Conservation (phyloP, 305 asterid genomes). For the Caryopteris hybrid region DNA sequence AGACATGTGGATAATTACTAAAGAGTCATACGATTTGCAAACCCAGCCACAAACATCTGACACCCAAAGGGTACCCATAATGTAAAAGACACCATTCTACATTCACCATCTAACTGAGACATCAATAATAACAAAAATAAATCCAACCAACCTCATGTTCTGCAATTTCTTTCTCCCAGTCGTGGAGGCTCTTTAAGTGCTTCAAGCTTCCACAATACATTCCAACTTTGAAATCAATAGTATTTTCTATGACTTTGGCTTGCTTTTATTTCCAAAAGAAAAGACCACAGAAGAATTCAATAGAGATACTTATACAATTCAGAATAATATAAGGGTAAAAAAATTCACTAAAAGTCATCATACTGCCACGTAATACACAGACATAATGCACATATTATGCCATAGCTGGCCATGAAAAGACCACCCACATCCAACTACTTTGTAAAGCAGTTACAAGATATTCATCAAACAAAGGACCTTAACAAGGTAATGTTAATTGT, state of each 20-base stretch:
- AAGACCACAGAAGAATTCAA: slow-evolving; percentile 10
- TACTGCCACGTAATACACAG: not conserved
- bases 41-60: not conserved
- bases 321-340: not conserved
- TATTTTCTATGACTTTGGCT: slow-evolving; percentile 78
- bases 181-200: slow-evolving; percentile 40
- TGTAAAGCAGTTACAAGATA: slow-evolving; percentile 2
- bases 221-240: slow-evolving; percentile 74
- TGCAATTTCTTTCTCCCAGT: slow-evolving; percentile 86
- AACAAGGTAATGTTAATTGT: not conserved
- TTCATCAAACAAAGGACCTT: slow-evolving; percentile 10
- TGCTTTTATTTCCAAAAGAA: slow-evolving; percentile 51
- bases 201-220: slow-evolving; percentile 57
- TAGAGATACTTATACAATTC: slow-evolving; percentile 12
- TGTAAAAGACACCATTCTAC: not conserved
- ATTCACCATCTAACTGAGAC: slow-evolving; percentile 16
- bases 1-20: not conserved
- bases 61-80: not conserved
- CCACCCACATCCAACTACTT: slow-evolving; percentile 3
- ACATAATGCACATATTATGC: not conserved
- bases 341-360: not conserved
- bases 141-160: slow-evolving; percentile 74
- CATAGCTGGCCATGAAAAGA: slow-evolving; percentile 13
- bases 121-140: slow-evolving; percentile 11
- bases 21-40: slow-evolving; percentile 11